Percentiles rank a stretch among this genome's conserved stretches.
These are phyloP conservation scores for Backusella tuberculispora DNA, from an alignment of 192 early-diverging fungal genomes.

Conservation along the genomic window DNA sequence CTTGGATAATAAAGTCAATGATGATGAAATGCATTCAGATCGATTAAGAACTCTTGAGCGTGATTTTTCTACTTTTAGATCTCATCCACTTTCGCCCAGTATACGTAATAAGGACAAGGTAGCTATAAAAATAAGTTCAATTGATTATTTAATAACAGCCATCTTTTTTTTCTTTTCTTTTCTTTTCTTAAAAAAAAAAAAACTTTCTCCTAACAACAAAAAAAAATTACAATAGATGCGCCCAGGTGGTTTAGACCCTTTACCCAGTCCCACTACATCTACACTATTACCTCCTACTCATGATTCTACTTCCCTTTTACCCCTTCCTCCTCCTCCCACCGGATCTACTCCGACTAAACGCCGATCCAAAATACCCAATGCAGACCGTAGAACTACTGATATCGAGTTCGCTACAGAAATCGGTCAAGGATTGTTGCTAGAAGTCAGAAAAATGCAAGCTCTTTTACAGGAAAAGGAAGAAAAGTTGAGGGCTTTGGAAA, in stretches of 20 bases:
- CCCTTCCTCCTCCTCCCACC: slow-evolving; percentile 32
- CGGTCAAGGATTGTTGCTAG: slow-evolving; percentile 46
- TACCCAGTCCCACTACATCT: slow-evolving; percentile 40
- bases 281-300: slow-evolving; percentile 23
- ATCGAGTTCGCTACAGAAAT: slow-evolving; percentile 55
- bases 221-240: slow-evolving; percentile 5
- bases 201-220: background rate
- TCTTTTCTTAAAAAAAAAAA: background rate
- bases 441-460: slow-evolving; percentile 49
- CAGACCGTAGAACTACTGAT: slow-evolving; percentile 42
- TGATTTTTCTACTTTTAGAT: slow-evolving; percentile 33
- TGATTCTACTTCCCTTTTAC: slow-evolving; percentile 24
- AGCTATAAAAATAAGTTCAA: background rate
- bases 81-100: slow-evolving; percentile 28
- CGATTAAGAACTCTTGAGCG: slow-evolving; percentile 38
- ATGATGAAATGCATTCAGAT: slow-evolving; percentile 26
- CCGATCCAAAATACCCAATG: slow-evolving; percentile 42
- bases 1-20: slow-evolving; percentile 10
- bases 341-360: slow-evolving; percentile 41
- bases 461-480: slow-evolving; percentile 50
- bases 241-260: slow-evolving; percentile 28
- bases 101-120: slow-evolving; percentile 36
- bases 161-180: slow-evolving; percentile 14
- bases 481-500: slow-evolving; percentile 44
- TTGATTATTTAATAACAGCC: background rate